Evolutionary conservation across 2,329 filamentous ascomycete genomes (phyloP).

Genomic region (Dothideomycetes sp.): DNA sequence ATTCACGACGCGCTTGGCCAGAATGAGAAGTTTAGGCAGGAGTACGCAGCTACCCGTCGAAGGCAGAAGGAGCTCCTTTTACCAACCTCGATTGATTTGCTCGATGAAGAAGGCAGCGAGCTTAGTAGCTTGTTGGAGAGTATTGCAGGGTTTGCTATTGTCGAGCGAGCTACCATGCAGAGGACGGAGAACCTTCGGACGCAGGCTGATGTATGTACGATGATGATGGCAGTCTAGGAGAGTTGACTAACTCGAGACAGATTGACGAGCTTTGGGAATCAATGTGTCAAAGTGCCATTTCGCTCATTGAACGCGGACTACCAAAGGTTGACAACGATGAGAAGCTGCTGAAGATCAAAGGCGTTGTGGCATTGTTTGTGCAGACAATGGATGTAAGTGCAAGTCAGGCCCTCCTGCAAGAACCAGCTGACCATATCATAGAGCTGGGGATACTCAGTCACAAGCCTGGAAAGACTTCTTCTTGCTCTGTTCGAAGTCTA

Average conservation of each 20-base stretch:
- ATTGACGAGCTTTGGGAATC: conserved; percentile 98
- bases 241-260: conserved; percentile 29
- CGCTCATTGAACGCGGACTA: conserved; percentile 68
- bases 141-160: conserved; percentile 91
- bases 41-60: conserved; percentile 84
- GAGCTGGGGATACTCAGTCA: conserved; percentile 84
- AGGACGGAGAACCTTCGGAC: conserved; percentile 74
- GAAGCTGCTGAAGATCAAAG: conserved; percentile 86
- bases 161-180: conserved; percentile 88
- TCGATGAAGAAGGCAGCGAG: conserved; percentile 72
- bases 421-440: conserved; percentile 24
- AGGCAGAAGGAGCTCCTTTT: conserved; percentile 86
- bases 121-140: conserved; percentile 87
- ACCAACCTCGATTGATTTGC: conserved; percentile 62
- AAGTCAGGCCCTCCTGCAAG: background rate
- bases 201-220: conserved; percentile 57
- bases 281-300: conserved; percentile 82
- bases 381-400: conserved; percentile 83
- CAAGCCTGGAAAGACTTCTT: conserved; percentile 70
- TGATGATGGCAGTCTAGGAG: conserved; percentile 3
- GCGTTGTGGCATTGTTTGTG: conserved; percentile 84
- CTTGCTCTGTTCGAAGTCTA: conserved; percentile 91
- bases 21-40: conserved; percentile 77
- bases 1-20: conserved; percentile 93
- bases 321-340: conserved; percentile 78